Evolutionary conservation across 2,329 filamentous ascomycete species (phyloP), one percentile per base, ranked within the genome.

Genomic region (Fusarium tanahbumbuense): DNA sequence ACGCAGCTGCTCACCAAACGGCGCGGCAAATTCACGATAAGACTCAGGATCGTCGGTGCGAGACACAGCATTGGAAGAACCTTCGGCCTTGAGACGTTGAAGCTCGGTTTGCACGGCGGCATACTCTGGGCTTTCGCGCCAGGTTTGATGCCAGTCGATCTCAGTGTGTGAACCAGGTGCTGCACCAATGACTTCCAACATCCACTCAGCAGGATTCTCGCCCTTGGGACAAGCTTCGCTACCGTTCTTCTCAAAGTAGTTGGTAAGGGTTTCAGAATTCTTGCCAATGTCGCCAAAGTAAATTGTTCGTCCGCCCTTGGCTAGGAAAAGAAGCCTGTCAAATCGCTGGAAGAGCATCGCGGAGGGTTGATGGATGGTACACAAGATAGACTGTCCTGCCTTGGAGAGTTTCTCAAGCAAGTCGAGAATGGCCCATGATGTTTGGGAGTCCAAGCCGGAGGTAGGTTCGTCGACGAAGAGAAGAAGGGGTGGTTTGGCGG

Each of bases 11-110:
- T 83, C 75, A 30, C 71, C 75, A 76, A 97, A 93, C 0, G 92
- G 88, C 6, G 93, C 92, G 3, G 94, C 94, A 67, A 97, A 97
- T 79, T 97, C 93, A 57, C 88, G 86, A 80, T 90, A 93, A 59
- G 78, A 78, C 49, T 78, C 80, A 25, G 79, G 72, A 50, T 83
- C 80, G 8, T 13, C 2, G 0, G 81, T 73, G 9, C 80, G 73
- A 0, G 68, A 64, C 2, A 68, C 54, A 5, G 45, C 8, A 15
- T 22, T 12, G 67, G 82, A 77, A 58, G 86, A 77, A 12, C 88
- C 86, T 7, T 77, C 76, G 8, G 41, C 46, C 79, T 88, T 88
- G 78, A 87, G 88, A 56, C 82, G 79, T 60, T 86, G 84, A 42
- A 89, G 88, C 70, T 89, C 85, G 15, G 67, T 79, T 74, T 86